Evolutionary conservation across 1,284 basidiomycete species (phyloP), one percentile per base, ranked within the genome.

Genomic region (Tausonia pullulans): DNA sequence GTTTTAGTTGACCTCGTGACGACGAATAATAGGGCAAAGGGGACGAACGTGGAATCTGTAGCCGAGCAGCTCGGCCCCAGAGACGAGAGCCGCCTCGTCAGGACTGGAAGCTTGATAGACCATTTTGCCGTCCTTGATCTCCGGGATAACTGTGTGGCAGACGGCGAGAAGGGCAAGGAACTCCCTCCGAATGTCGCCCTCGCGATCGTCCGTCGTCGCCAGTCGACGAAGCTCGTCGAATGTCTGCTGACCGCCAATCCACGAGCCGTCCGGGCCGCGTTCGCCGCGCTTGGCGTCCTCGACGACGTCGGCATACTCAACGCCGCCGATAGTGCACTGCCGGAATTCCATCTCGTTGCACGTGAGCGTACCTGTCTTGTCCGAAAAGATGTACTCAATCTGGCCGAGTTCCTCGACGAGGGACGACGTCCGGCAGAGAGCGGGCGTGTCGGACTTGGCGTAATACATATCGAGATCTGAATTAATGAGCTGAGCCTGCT

Each of bases 71-170:
- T 98, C 93, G 0, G 96, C 96, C 11, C 96, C 96, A 1, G 88
- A 84, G 0, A 99, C 96, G 46, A 98, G 79, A 1, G 96, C 96
- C 0, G 93, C 96, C 76, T 99, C 96, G 72, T 98, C 96, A 0
- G 96, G 96, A 79, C 92, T 96, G 68, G 90, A 95, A 0, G 96
- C 96, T 76, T 99, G 96, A 74, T 88, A 99, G 39, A 86, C 81
- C 71, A 86, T 87, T 81, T 89, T 93, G 49, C 78, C 81, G 63
- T 90, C 85, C 70, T 85, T 86, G 63, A 86, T 78, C 76, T 98
- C 96, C n/a, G 96, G 90, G 74, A 98, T 96, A 70, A 99, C 96
- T 0, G 96, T 98, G 75, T 99, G 96, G 72, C 96, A 99, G 49
- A 98, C 94, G 3, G 95, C 88, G 50, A 98, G 81, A 48, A 98